These are phyloP conservation scores for Ceratobasidium sp. DNA, from an alignment of 1,284 basidiomycete genomes.

Conservation along the genomic window DNA sequence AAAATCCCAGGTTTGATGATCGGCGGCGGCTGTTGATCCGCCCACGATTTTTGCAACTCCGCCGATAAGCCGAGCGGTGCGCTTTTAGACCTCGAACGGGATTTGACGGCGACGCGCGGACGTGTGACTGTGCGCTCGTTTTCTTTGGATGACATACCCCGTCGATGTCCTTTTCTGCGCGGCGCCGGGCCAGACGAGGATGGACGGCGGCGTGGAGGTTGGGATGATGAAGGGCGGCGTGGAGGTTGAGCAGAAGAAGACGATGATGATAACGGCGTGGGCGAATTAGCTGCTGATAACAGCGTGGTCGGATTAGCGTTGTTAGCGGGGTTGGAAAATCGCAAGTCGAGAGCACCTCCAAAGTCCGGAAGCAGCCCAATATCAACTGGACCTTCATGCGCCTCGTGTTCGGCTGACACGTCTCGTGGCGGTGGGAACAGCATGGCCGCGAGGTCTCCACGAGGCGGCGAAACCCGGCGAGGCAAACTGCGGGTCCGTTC, in stretches of 20 bases:
- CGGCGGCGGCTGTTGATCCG: too few species aligned
- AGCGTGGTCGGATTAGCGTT: too few species aligned
- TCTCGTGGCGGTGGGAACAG: constrained; percentile 17
- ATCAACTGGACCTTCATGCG: constrained; percentile 5
- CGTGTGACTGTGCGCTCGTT: not conserved
- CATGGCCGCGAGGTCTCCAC: constrained; percentile 22
- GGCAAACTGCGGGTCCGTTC: constrained; percentile 36
- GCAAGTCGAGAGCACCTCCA: constrained; percentile 37
- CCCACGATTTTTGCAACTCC: constrained; percentile 8
- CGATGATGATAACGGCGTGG: too few species aligned
- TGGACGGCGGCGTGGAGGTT: too few species aligned
- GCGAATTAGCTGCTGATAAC: too few species aligned
- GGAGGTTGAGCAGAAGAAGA: too few species aligned
- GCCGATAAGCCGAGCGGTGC: constrained; percentile 14
- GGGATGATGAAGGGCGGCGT: too few species aligned
- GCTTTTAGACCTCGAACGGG: constrained; percentile 25
- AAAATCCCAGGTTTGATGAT: constrained; percentile 29
- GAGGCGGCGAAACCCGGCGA: constrained; percentile 24
- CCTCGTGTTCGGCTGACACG: constrained; percentile 17
- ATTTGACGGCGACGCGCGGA: constrained; percentile 9
- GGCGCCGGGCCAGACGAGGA: not conserved
- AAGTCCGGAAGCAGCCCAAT: constrained; percentile 22
- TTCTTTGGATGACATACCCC: constrained; percentile 28
- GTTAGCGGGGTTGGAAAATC: constrained; percentile 22
- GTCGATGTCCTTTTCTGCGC: constrained; percentile 30